Evolutionary conservation across 345 rosid genomes (phyloP).

Genomic region (Linum lewisii): DNA sequence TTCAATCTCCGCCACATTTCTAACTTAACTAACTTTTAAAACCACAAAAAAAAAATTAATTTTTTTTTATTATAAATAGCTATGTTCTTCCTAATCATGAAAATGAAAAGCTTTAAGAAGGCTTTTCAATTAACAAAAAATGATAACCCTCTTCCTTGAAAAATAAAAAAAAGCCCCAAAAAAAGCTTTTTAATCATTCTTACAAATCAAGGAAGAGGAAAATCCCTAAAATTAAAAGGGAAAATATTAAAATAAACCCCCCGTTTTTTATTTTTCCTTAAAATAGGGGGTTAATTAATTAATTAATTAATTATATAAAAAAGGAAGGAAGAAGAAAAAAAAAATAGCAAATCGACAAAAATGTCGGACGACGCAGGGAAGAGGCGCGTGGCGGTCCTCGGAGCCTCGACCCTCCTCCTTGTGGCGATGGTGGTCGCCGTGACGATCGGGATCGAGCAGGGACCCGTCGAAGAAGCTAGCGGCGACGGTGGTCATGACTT

Average conservation of each 20-base stretch:
- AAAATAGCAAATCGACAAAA: neutral
- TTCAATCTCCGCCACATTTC: neutral
- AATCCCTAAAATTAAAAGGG: too few relatives aligned
- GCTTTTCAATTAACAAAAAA: neutral
- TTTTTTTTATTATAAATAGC: too few relatives aligned
- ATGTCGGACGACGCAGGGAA: conserved; percentile 14
- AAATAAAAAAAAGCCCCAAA: neutral
- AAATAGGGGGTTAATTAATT: neutral
- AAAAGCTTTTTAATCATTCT: neutral
- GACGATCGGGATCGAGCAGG: too few relatives aligned
- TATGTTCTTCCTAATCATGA: neutral
- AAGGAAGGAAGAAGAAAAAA: neutral
- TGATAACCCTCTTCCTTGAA: neutral
- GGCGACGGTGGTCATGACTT: conserved; percentile 1
- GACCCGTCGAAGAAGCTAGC: conserved; percentile 12
- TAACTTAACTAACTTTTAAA: neutral
- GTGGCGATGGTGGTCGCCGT: conserved; percentile 46
- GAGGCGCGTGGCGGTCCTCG: conserved; percentile 33
- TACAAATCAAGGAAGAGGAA: neutral
- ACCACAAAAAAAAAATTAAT: too few relatives aligned
- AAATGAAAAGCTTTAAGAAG: neutral
- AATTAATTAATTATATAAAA: neutral
- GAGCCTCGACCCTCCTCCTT: conserved; percentile 36
- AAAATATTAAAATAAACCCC: neutral
- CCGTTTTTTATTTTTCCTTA: neutral